Conservation (phyloP, 2,329 filamentous ascomycete genomes). For the Fonsecaea monophora region DNA sequence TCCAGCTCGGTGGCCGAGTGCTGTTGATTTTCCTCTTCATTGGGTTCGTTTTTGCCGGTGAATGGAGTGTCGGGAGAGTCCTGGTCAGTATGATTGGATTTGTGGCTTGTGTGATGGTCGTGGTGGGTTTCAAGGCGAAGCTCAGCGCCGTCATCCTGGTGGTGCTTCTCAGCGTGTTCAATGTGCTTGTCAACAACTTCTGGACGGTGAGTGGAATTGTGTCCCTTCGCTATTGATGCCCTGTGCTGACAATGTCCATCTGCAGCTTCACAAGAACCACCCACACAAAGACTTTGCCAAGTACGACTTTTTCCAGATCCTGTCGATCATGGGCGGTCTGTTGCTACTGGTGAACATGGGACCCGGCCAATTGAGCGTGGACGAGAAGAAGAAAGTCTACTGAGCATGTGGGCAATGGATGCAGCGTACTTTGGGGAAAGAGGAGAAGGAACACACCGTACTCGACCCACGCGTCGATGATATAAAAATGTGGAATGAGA, state of each 20-base stretch:
- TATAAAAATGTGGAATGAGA: conserved; percentile 35
- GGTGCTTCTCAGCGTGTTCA: conserved; percentile 94
- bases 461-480: not conserved
- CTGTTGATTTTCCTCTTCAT: conserved; percentile 97
- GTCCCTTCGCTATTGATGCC: not conserved
- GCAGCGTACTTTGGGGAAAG: not conserved
- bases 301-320: conserved; percentile 99
- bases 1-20: conserved; percentile 94
- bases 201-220: conserved; percentile 78
- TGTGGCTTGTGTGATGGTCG: conserved; percentile 95
- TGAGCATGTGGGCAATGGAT: conserved; percentile 48
- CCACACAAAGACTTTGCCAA: conserved; percentile 99
- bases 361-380: conserved; percentile 94
- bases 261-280: conserved; percentile 91
- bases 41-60: conserved; percentile 92
- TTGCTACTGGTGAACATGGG: conserved; percentile 98
- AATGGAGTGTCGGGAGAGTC: conserved; percentile 89
- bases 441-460: not conserved
- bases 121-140: conserved; percentile 99
- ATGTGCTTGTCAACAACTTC: conserved; percentile 98
- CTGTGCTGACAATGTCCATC: conserved; percentile 28
- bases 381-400: conserved; percentile 99
- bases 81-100: conserved; percentile 83
- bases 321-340: conserved; percentile 94
- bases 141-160: conserved; percentile 96